Evolutionary conservation across 805 yeast genomes (phyloP), one percentile per base, ranked within the genome.

Genomic region (Wickerhamiella spandovensis): DNA sequence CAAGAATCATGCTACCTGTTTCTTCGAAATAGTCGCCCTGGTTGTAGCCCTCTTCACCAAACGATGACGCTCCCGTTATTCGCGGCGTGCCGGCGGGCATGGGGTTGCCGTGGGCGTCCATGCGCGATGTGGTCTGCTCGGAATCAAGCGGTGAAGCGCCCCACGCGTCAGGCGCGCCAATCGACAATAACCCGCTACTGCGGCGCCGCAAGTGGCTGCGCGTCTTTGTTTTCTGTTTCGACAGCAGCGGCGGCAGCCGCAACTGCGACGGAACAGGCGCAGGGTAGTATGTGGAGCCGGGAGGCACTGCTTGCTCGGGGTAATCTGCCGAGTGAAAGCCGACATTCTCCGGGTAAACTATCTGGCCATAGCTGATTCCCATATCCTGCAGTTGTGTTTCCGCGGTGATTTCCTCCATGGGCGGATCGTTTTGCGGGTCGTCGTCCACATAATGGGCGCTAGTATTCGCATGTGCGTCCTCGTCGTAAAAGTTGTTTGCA

Each of bases 201-300:
- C 46, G 21, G 23, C 35, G 30, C 5, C 35, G 30, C 4, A n/a
- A 2, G 20, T 23, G 48, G 48, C 24, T 30, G 39, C 46, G 18
- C 13, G 24, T 24, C 15, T 20, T 51, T 47, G 10, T 49, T 44
- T 9, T 48, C 35, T 51, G 51, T 5, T 53, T 54, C 10, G 64
- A 56, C 39, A 66, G 49, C 25, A 61, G 49, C 4, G 70, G 70
- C 10, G 70, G 70, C 5, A 64, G 58, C 25, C 56, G 53, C 15
- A 66, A 57, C 51, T 56, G 56, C n/a, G 54, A 48, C 10, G 70
- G 70, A 9, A 66, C 56, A 2, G 69, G 70, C 2, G 69, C 66
- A 2, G 70, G 69, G 43, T 66, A 66, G 48, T 23, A 43, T 20
- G 23, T 35, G 8, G 45, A 13, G 13, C 24, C 45, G 5, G 32